Evolutionary conservation across 192 early-diverging fungal genomes (phyloP).

Genomic region (Gaertneriomyces sp.): DNA sequence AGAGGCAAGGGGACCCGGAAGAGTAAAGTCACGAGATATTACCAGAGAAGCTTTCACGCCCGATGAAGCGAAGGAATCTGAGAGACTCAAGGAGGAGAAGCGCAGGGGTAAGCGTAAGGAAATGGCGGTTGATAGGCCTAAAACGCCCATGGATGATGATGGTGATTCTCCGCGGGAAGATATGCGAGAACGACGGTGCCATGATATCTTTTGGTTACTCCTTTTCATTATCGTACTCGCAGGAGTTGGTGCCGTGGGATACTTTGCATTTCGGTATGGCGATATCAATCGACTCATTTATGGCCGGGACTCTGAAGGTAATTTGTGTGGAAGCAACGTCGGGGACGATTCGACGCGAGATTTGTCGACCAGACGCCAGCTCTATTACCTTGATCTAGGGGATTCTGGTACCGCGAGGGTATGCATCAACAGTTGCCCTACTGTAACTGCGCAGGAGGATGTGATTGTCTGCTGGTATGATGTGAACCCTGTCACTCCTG

Average conservation of each 20-base stretch:
- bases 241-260: conserved; percentile 23
- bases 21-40: background rate
- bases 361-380: conserved; percentile 4
- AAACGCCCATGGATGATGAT: no score
- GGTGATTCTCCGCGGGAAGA: background rate
- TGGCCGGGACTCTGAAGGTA: conserved; percentile 35
- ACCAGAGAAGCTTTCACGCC: no score
- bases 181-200: conserved; percentile 7
- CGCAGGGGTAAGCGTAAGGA: background rate
- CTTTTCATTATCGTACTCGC: conserved; percentile 27
- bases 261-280: conserved; percentile 24
- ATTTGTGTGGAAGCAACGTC: conserved; percentile 29
- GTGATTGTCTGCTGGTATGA: conserved; percentile 29
- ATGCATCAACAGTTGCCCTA: conserved; percentile 30
- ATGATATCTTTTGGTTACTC: conserved; percentile 29
- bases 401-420: conserved; percentile 5
- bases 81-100: background rate
- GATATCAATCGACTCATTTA: conserved; percentile 27
- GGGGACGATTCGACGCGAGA: conserved; percentile 28
- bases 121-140: no score
- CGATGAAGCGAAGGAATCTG: background rate
- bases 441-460: background rate
- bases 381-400: conserved; percentile 24
- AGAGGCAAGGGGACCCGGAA: background rate
- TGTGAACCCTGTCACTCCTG: background rate